Evolutionary conservation across 179 eudicot genomes (phyloP), one percentile per base, ranked within the genome.

Genomic region (Kewa caespitosa): DNA sequence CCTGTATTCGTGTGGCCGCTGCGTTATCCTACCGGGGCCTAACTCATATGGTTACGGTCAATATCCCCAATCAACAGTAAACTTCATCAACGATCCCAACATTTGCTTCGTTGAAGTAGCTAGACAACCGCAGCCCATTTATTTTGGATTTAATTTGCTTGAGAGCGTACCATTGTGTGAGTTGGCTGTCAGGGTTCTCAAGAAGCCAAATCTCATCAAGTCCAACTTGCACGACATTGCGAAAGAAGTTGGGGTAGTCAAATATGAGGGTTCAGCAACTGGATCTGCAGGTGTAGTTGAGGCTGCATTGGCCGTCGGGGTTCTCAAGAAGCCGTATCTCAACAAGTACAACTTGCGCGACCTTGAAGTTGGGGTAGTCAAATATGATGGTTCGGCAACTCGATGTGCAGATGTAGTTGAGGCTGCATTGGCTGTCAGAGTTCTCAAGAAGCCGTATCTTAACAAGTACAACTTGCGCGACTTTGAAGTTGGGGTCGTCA

Each of bases 381-480:
- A n/a, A n/a, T n/a, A n/a, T n/a, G n/a, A n/a, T n/a, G n/a, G n/a
- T n/a, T n/a, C n/a, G n/a, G n/a, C n/a, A n/a, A n/a, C n/a, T n/a
- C n/a, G n/a, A n/a, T n/a, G n/a, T 7, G 74, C 74, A 9, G 13
- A 15, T 14, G 55, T 67, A 61, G 70, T 59, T 62, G 78, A 65
- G 23, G 70, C 74, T 2, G 75, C 69, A 0, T 69, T 74, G 66
- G 82, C 71, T 1, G 78, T 75, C 0, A 74, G 75, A 38, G 70
- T 61, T 8, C 59, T 79, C 0, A 74, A 37, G 42, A 79, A 62
- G 2, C 82, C 82, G 17, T 25, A 32, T 4, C 62, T 79, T 10
- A 30, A 4, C 9, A 17, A 18, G 0, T 28, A 42, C 52, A 14
- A 14, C 34, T 30, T 79, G 38, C 27, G 2, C 9, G 38, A 74